Evolutionary conservation across 2,329 filamentous ascomycete species (phyloP).

Genomic region (Rosellinia necatrix): DNA sequence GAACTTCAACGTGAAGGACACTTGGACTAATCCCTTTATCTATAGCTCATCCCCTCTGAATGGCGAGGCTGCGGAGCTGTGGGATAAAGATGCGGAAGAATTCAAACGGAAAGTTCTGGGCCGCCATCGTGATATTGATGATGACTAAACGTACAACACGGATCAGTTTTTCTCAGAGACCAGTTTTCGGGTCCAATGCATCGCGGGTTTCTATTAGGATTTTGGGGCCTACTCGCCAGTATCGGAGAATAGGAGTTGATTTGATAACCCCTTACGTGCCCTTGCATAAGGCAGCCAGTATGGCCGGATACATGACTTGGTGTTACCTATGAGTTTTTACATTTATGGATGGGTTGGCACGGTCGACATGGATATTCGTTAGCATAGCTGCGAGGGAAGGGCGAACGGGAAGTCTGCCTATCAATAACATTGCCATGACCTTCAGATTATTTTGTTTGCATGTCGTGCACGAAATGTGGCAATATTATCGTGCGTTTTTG

Average conservation of each 20-base stretch:
- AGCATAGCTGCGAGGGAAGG: conserved; percentile 16
- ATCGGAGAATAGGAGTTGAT: conserved; percentile 51
- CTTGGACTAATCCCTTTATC: conserved; percentile 27
- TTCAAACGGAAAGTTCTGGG: conserved; percentile 78
- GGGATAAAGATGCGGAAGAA: conserved; percentile 85
- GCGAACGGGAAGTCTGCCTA: conserved; percentile 17
- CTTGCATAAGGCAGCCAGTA: conserved; percentile 37
- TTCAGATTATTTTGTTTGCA: conserved; percentile 2
- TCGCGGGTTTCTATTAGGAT: conserved; percentile 25
- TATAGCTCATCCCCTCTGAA: conserved; percentile 88
- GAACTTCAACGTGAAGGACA: neutral
- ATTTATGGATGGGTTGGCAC: conserved; percentile 15
- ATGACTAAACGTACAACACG: conserved; percentile 52
- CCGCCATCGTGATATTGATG: conserved; percentile 67
- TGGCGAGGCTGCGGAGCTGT: conserved; percentile 92
- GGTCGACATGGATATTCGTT: conserved; percentile 21
- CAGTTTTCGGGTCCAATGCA: conserved; percentile 13
- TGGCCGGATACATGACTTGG: conserved; percentile 11
- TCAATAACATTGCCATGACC: conserved; percentile 26
- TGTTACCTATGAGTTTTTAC: conserved; percentile 26
- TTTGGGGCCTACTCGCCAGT: conserved; percentile 27
- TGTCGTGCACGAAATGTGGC: neutral
- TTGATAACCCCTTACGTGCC: conserved; percentile 16
- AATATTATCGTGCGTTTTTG: neutral
- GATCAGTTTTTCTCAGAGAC: conserved; percentile 20